Evolutionary conservation across 129 eudicot genomes (phyloP).

Genomic region (Lonicera japonica): DNA sequence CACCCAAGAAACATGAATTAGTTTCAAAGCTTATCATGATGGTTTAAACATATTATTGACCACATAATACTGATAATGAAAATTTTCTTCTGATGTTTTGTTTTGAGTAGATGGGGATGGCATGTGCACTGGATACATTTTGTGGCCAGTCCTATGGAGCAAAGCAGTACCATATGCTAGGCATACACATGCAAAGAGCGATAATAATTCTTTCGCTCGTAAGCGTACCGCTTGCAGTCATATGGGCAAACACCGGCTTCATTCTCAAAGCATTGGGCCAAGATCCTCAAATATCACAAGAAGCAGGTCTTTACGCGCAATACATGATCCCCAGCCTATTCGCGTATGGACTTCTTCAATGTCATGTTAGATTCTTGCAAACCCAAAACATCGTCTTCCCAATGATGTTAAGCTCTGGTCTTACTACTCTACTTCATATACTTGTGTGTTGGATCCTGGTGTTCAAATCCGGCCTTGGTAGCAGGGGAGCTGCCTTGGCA

Average conservation of each 20-base stretch:
- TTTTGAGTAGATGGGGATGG: slow-evolving; percentile 69
- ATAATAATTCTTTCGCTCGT: slow-evolving; percentile 42
- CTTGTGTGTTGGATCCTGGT: slow-evolving; percentile 65
- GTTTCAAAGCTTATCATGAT: too few species aligned
- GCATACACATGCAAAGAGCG: slow-evolving; percentile 75
- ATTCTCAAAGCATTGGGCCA: slow-evolving; percentile 61
- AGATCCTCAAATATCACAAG: slow-evolving; percentile 46
- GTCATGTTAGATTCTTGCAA: slow-evolving; percentile 62
- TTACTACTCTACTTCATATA: slow-evolving; percentile 46
- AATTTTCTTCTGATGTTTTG: not conserved
- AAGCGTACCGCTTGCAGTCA: slow-evolving; percentile 52
- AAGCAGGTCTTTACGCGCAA: slow-evolving; percentile 58
- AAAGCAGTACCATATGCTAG: slow-evolving; percentile 76
- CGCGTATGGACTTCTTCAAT: slow-evolving; percentile 59
- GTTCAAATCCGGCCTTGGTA: slow-evolving; percentile 61
- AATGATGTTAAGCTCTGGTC: slow-evolving; percentile 61
- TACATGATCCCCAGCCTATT: slow-evolving; percentile 72
- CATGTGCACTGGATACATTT: slow-evolving; percentile 81
- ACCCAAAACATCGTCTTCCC: slow-evolving; percentile 70
- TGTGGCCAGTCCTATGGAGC: slow-evolving; percentile 96
- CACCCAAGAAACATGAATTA: too few species aligned
- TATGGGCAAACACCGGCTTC: slow-evolving; percentile 64
- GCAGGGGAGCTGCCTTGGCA: slow-evolving; percentile 74
- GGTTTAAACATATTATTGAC: too few species aligned
- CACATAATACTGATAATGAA: too few species aligned